Base-by-base conservation (phyloP, 192 early-diverging fungal genomes). In the Rhizophagus sp. region DNA sequence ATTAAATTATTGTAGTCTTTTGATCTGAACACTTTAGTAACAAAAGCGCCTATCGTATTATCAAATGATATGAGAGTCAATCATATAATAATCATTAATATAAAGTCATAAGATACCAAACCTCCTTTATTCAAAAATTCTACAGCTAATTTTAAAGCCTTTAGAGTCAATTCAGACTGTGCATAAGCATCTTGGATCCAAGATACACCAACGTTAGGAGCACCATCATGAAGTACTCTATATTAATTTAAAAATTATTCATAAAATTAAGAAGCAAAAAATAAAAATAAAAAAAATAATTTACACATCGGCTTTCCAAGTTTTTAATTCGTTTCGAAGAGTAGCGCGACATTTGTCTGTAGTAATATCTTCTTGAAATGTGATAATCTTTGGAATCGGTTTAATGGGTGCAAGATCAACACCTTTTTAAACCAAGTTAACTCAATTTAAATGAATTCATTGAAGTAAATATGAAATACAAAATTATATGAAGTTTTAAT, bases 1-100 rank as follows among this genome's bases (percentile, higher is more conserved):
- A 99, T 91, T 50, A 99, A 88, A 80, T 96, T 97, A 89, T 98
- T 98, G 91, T 99, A 99, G 91, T 99, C 98, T 87, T 97, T 96
- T 79, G 97, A 98, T 76, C 98, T 90, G 88, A 99, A 99, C 36
- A 99, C 93, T 88, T 99, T 99, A 83, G 97, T 97, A 33, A 99
- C 96, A 88, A 99, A 99, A 12, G 90, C 92, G 15, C 84, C 82
- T 83, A 62, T 25, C 5, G 5, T 41, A 41, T 22, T 47, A 27
- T 64, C 50, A 49, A 17, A 62, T 44, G 1, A 73, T 57, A 44
- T 39, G 22, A 73, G 4, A 61, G 4, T 25, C 30, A 34, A 10
- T 25, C 25, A 41, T 24, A 27, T 27, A 50, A 15, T 68, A 57
- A 22, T 57, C 4, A 19, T 22, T 57, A 19, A 57, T 57, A 25